Base-by-base conservation (phyloP, 768 basidiomycete species). In the Termitomyces sp. region DNA sequence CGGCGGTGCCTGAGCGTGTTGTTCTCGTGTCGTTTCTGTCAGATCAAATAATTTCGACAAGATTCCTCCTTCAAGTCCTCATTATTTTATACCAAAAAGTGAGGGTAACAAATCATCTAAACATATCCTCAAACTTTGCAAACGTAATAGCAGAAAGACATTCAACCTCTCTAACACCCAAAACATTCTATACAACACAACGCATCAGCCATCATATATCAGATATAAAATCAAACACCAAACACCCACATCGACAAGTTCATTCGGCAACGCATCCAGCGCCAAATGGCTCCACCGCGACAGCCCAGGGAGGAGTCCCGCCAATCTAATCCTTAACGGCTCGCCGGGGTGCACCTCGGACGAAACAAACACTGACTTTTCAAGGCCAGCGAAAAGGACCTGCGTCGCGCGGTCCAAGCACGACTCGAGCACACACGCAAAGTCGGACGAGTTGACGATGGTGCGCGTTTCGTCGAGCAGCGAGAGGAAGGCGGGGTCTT, bases 291-390 rank as follows among this genome's bases (percentile, higher is more conserved):
- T 87, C 92, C 93, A 94, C 56, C 84, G 75, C 55, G 88, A 85
- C 42, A 97, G 72, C 1, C 83, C 88, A 4, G 94, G 94, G 29
- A 98, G 72, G 63, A 96, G 72, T 5, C 86, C 85, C 14, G 92
- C 95, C 14, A 97, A 70, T 46, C 90, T 75, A 50, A 91, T 81
- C 62, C 80, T 78, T 49, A 77, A 68, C 29, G 79, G 80, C 44
- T 77, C 75, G 1, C 65, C 70, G 18, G 63, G 61, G 13, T 52
- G 22, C 12, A 57, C 51, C 58, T 53, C 60, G 18, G 61, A 61
- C 7, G 57, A 66, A 16, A 72, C 68, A 65, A 91, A 94, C 26
- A 92, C 78, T 18, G 85, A 81, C 53, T 72, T 76, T 63, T 85
- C 81, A 39, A 97, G 74, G 7, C 83, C 81, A 0, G 76, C 75